A percentile compares a stretch with the other conserved stretches of the same genome.
These are phyloP conservation scores for Guadua angustifolia DNA, from an alignment of 176 grass and related monocot species.

Conservation along the genomic window DNA sequence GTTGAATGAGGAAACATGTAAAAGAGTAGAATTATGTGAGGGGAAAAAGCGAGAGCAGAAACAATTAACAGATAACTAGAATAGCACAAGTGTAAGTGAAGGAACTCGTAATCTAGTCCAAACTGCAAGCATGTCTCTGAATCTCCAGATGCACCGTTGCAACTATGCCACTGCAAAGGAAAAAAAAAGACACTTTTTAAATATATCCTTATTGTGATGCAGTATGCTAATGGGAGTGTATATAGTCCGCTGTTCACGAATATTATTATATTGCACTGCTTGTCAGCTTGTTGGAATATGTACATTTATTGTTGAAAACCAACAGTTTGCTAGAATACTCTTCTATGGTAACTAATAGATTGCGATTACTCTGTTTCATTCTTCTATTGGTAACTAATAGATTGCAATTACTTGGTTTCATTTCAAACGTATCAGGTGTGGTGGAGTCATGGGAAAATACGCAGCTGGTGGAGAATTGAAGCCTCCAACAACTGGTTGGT, in stretches of 20 bases:
- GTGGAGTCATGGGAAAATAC: conserved; percentile 98
- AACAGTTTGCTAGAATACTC: conserved; percentile 16
- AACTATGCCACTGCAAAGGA: not conserved
- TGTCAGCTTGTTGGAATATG: conserved; percentile 37
- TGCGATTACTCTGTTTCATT: conserved; percentile 6
- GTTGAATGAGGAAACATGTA: conserved; percentile 2
- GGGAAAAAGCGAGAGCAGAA: not conserved
- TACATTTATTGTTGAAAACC: conserved; percentile 8
- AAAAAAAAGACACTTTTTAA: not conserved
- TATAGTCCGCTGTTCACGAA: not conserved
- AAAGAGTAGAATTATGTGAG: not conserved
- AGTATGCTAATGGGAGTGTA: not conserved
- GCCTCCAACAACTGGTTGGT: conserved; percentile 96
- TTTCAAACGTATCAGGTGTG: conserved; percentile 69
- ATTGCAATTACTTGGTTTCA: conserved; percentile 35
- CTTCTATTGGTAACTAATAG: conserved; percentile 17
- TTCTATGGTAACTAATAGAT: conserved; percentile 30
- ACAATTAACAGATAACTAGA: not conserved
- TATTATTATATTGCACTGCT: not conserved
- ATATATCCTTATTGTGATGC: conserved; percentile 1
- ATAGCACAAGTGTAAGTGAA: conserved; percentile 17
- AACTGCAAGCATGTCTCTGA: not conserved
- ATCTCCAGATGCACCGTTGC: not conserved
- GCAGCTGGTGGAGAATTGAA: conserved; percentile 99
- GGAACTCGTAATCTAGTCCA: not conserved